Evolutionary conservation across 2,329 filamentous ascomycete genomes (phyloP), one percentile per base, ranked within the genome.

Genomic region (Onygenales sp.): DNA sequence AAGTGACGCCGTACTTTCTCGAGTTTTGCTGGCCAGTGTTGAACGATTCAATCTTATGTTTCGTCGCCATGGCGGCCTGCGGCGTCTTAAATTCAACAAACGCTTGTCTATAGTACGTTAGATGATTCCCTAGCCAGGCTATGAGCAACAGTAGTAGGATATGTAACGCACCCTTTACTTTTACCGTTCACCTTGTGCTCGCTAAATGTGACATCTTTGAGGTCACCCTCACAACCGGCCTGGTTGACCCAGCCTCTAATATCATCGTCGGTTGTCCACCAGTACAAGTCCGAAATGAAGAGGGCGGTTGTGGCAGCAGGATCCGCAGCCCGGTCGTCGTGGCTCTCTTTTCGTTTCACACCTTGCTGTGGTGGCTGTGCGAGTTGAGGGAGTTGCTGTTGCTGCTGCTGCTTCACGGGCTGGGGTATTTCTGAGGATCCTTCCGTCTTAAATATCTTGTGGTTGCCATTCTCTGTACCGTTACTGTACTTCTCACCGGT

Each of bases 141-240:
- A 42, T 14, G 5, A 33, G 2, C 9, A 14, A 4, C 9, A 36
- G 14, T n/a, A n/a, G 11, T n/a, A 8, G 41, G n/a, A 42, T 17
- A 14, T 21, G 47, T 13, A 17, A 71, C 83, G 59, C 78, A 95
- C 91, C 93, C 92, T 75, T 97, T 96, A 72, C 89, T 95, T 75
- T 98, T 98, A 61, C 93, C 93, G 61, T 98, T 98, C 47, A 97
- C 91, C 69, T 98, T 98, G 72, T 97, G 93, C 69, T 98, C 93
- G 64, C 89, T 96, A 69, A 97, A 98, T 0, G 91, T 95, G 50
- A 98, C 83, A 57, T 97, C 93, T 63, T 88, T 90, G 14, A 97
- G 74, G 64, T 95, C 89, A 45, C 85, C 80, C 68, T 97, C 93
- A 61, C 83, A 88, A 2, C 80, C 81, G n/a, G 86, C 88, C 59